Evolutionary conservation across 441 rosid species (phyloP).

Genomic region (Mallotus repandus): DNA sequence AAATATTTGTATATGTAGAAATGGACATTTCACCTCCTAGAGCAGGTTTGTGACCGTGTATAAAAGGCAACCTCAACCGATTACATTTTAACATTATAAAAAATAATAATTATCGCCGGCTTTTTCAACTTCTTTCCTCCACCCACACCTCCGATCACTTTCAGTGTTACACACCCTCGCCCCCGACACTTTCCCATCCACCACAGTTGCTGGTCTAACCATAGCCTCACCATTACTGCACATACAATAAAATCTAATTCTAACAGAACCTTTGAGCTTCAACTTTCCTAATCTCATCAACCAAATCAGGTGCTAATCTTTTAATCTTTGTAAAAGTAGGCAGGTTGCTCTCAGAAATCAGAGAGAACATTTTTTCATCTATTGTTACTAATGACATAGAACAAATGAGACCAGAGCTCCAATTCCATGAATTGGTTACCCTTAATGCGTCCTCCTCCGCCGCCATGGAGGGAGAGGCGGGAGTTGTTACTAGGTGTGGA

Average conservation of each 20-base stretch:
- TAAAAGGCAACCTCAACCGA: no score
- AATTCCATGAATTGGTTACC: slow-evolving; percentile 20
- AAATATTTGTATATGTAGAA: no score
- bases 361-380: slow-evolving; percentile 44
- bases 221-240: slow-evolving; percentile 39
- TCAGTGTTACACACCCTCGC: no score
- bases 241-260: slow-evolving; percentile 81
- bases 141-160: no score
- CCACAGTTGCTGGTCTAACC: no score
- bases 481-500: slow-evolving; percentile 36
- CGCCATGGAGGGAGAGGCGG: slow-evolving; percentile 45
- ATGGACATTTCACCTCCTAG: no score
- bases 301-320: slow-evolving; percentile 76
- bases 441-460: not conserved
- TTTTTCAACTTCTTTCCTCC: no score
- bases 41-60: no score
- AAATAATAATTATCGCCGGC: no score
- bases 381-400: not conserved
- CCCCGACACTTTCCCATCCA: no score
- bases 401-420: slow-evolving; percentile 10
- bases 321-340: slow-evolving; percentile 78
- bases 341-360: slow-evolving; percentile 61
- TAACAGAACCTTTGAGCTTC: slow-evolving; percentile 76
- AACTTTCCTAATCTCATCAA: slow-evolving; percentile 80
- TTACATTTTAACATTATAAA: no score